phyloP scores from a whole-genome alignment of 1,139 yeast species.

The Yamadazyma buinensis region DNA sequence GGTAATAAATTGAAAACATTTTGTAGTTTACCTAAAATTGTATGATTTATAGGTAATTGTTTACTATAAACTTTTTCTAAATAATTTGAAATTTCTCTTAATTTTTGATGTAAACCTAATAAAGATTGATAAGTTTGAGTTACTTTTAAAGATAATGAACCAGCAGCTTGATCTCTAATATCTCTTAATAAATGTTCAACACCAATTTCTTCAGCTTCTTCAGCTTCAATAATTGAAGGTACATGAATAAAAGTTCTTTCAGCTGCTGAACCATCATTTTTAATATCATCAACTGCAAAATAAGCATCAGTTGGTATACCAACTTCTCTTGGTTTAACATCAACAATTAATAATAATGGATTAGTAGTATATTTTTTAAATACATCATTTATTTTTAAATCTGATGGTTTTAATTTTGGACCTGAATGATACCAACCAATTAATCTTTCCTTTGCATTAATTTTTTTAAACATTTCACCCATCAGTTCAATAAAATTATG shows the following conservation, averaged over 20 bases:
- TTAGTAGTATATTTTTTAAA: conserved; percentile 81
- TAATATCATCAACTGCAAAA: conserved; percentile 89
- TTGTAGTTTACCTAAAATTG: conserved; percentile 87
- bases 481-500: conserved; percentile 94
- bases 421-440: conserved; percentile 99
- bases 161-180: conserved; percentile 95
- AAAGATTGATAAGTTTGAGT: conserved; percentile 88
- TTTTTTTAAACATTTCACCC: conserved; percentile 97
- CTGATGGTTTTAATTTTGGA: conserved; percentile 85
- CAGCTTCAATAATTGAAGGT: conserved; percentile 92
- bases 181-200: conserved; percentile 95
- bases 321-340: conserved; percentile 75
- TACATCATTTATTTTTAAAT: conserved; percentile 82
- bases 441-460: conserved; percentile 91
- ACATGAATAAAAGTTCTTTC: conserved; percentile 92
- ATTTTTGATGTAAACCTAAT: conserved; percentile 78
- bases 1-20: conserved; percentile 93
- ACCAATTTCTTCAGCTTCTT: conserved; percentile 98
- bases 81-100: conserved; percentile 75
- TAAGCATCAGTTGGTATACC: conserved; percentile 98
- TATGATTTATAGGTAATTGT: conserved; percentile 82
- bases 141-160: conserved; percentile 78
- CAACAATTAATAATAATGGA: conserved; percentile 87
- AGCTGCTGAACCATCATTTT: conserved; percentile 93
- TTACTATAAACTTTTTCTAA: conserved; percentile 70